phyloP scores from a whole-genome alignment of 176 grass and related monocot species.

The Ananas comosus region DNA sequence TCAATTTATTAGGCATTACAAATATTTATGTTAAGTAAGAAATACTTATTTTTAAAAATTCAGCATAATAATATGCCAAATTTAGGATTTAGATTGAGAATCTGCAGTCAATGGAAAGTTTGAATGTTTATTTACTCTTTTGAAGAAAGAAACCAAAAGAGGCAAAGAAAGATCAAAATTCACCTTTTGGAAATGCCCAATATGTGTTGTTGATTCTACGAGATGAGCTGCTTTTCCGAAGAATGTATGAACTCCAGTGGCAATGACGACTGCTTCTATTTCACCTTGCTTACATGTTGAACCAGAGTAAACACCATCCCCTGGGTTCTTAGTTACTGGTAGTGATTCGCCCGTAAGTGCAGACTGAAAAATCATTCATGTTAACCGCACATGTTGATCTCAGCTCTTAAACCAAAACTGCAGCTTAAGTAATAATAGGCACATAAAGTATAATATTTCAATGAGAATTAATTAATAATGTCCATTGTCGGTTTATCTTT shows the following conservation, averaged over 20 bases:
- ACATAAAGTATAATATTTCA: too few species aligned
- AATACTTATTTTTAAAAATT: neutral
- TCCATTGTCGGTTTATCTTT: too few species aligned
- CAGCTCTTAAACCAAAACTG: too few species aligned
- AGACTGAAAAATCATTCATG: too few species aligned
- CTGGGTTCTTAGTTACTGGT: too few species aligned
- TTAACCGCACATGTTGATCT: too few species aligned
- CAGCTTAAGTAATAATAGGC: too few species aligned
- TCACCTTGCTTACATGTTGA: conserved; percentile 78
- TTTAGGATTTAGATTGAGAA: neutral
- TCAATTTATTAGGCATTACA: neutral
- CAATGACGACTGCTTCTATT: conserved; percentile 69
- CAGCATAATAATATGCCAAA: neutral
- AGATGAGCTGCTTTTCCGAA: conserved; percentile 74
- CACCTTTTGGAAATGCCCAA: conserved; percentile 71
- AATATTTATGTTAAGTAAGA: neutral
- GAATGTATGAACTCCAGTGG: conserved; percentile 72
- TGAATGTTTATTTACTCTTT: neutral
- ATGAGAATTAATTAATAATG: too few species aligned
- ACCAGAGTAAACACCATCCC: conserved; percentile 55
- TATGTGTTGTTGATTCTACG: conserved; percentile 55
- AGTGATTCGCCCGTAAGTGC: too few species aligned
- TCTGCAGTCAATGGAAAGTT: neutral
- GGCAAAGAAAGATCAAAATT: neutral
- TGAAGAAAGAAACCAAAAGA: neutral